A percentile compares a stretch with the other conserved stretches of the same genome.
These are phyloP conservation scores for Physaria fendleri DNA, from an alignment of 345 rosid genomes.

Conservation along the genomic window DNA sequence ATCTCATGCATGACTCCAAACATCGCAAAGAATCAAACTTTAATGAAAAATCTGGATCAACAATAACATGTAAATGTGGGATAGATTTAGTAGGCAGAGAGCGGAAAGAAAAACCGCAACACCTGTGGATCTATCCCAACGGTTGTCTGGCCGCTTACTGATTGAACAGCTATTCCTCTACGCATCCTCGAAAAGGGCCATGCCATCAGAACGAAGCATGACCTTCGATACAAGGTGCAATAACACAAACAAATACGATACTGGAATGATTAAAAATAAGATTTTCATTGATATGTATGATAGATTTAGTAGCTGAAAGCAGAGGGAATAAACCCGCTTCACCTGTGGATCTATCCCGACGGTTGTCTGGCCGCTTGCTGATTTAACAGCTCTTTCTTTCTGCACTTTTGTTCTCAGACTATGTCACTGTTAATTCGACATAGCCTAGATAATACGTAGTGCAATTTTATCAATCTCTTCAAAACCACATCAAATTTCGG, in stretches of 20 bases:
- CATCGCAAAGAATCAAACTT: not conserved
- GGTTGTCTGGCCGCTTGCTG: conserved; percentile 35
- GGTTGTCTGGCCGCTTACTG: conserved; percentile 35
- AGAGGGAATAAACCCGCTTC: not conserved
- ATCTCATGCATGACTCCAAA: not conserved
- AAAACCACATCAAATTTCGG: not conserved
- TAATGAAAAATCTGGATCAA: not conserved
- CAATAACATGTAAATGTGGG: not conserved
- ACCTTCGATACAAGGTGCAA: conserved; percentile 10
- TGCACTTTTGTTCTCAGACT: conserved; percentile 15
- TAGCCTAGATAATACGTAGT: conserved; percentile 12
- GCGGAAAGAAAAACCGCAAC: not conserved
- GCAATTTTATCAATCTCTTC: not conserved
- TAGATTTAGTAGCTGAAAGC: conserved; percentile 30
- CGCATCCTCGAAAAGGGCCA: conserved; percentile 16
- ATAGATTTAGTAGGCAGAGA: conserved; percentile 28
- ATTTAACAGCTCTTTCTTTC: conserved; percentile 13
- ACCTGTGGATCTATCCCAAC: conserved; percentile 29
- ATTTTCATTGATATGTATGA: not conserved
- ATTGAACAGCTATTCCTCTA: not conserved
- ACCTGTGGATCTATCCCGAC: conserved; percentile 29
- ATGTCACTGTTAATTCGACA: not conserved
- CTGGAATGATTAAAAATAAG: not conserved
- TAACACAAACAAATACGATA: not conserved
- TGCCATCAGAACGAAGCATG: conserved; percentile 9